A percentile compares a stretch with the other conserved stretches of the same genome.
These are phyloP conservation scores for Rubroshorea leprosula DNA, from an alignment of 345 rosid genomes.

Conservation along the genomic window DNA sequence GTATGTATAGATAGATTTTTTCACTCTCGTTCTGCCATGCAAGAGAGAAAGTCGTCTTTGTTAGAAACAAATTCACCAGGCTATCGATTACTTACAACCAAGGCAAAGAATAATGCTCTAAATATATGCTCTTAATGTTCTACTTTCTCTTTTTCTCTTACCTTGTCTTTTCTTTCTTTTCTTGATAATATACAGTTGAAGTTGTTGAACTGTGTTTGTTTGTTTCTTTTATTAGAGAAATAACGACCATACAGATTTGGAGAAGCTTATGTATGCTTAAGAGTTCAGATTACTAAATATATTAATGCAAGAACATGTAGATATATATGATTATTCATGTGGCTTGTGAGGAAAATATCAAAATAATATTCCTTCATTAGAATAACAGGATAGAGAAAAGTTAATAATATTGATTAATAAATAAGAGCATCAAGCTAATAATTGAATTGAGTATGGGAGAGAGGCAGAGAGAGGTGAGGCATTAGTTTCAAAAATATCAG, in stretches of 20 bases:
- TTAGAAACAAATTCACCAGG: too few species aligned
- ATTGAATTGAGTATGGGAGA: neutral
- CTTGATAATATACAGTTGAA: neutral
- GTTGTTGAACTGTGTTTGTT: neutral
- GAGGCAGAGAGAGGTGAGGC: neutral
- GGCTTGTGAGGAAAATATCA: neutral
- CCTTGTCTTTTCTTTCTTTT: neutral
- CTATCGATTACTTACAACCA: constrained; percentile 12
- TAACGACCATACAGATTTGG: neutral
- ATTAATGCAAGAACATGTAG: too few species aligned
- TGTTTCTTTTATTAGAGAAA: neutral
- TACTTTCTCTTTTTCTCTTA: neutral
- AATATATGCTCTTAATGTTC: neutral
- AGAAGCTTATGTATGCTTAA: constrained; percentile 2
- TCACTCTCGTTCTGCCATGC: neutral
- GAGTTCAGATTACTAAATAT: neutral
- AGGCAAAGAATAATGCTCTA: constrained; percentile 27
- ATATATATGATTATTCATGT: neutral
- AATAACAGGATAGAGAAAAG: too few species aligned
- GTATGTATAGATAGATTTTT: neutral
- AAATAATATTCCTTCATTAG: neutral
- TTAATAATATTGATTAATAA: neutral
- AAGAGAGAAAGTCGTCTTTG: neutral
- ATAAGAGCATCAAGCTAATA: neutral
- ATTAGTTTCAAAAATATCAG: neutral